Conservation (phyloP, 2,329 filamentous ascomycete species). For the Lecanicillium sp. region DNA sequence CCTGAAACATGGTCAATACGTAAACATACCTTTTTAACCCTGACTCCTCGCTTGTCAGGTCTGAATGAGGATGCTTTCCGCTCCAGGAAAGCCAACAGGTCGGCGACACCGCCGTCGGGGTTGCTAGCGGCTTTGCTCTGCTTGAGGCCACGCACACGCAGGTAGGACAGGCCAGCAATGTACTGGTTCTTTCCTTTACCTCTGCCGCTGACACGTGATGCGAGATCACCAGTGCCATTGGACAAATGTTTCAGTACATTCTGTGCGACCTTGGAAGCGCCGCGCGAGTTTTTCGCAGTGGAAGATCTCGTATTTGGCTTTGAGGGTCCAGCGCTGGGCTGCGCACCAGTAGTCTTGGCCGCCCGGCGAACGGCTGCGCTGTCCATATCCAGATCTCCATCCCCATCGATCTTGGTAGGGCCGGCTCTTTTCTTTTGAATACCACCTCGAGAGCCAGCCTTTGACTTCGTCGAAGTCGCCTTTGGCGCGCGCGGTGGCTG, state of each 20-base stretch:
- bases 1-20: slow-evolving; percentile 28
- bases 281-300: slow-evolving; percentile 20
- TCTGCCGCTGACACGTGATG: slow-evolving; percentile 28
- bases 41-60: slow-evolving; percentile 44
- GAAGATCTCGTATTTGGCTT: slow-evolving; percentile 25
- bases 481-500: slow-evolving; percentile 27
- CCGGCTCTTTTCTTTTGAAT: slow-evolving; percentile 44
- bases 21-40: slow-evolving; percentile 72
- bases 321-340: slow-evolving; percentile 21
- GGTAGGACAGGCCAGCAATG: slow-evolving; percentile 23
- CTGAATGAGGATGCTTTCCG: slow-evolving; percentile 57
- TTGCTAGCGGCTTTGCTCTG: slow-evolving; percentile 63
- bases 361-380: slow-evolving; percentile 27
- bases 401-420: slow-evolving; percentile 39
- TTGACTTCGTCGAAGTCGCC: slow-evolving; percentile 24
- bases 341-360: slow-evolving; percentile 25
- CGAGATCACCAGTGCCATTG: slow-evolving; percentile 28
- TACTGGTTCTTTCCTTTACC: slow-evolving; percentile 21
- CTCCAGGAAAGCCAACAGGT: slow-evolving; percentile 63
- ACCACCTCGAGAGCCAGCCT: slow-evolving; percentile 37
- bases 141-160: slow-evolving; percentile 57
- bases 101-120: slow-evolving; percentile 58
- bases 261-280: slow-evolving; percentile 34
- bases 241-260: slow-evolving; percentile 38
- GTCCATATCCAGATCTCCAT: slow-evolving; percentile 58